A percentile compares a stretch with the other conserved stretches of the same genome.
phyloP scores from a whole-genome alignment of 805 yeast genomes.

The Candida maesae region DNA sequence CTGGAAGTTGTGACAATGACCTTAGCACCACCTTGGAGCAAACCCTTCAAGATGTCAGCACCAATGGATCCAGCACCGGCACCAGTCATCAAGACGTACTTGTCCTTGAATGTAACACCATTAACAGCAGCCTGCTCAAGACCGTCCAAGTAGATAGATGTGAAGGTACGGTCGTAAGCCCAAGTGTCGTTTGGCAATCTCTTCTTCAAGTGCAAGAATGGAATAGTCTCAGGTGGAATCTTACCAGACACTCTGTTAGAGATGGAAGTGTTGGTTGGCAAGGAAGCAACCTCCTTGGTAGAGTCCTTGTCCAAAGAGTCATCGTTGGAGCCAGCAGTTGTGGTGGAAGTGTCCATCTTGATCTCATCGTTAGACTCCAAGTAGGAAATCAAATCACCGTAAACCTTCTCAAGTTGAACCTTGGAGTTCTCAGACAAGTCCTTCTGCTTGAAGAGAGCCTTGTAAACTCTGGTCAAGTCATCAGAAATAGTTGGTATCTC shows the following conservation, averaged over 20 bases:
- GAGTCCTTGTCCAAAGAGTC: conserved; percentile 48
- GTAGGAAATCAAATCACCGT: conserved; percentile 65
- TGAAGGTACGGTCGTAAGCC: conserved; percentile 76
- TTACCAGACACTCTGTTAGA: conserved; percentile 69
- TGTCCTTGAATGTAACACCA: conserved; percentile 86
- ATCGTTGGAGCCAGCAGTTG: conserved; percentile 46
- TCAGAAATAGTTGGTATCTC: conserved; percentile 76
- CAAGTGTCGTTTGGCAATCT: conserved; percentile 70
- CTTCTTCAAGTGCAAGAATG: conserved; percentile 89
- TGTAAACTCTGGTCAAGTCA: conserved; percentile 79
- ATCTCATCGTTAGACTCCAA: conserved; percentile 69
- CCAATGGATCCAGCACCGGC: conserved; percentile 99
- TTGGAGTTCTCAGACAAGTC: conserved; percentile 56
- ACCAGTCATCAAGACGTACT: conserved; percentile 90
- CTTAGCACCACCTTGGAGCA: conserved; percentile 96
- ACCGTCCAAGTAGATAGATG: conserved; percentile 80
- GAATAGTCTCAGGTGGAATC: conserved; percentile 80
- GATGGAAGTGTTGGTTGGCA: conserved; percentile 66
- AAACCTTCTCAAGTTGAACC: conserved; percentile 65
- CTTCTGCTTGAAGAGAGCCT: conserved; percentile 74
- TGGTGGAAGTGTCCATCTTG: conserved; percentile 60
- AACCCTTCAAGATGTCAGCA: conserved; percentile 93
- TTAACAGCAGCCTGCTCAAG: conserved; percentile 92
- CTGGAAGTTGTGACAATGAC: conserved; percentile 95
- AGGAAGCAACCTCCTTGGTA: conserved; percentile 82